These are phyloP conservation scores for Paramecium bursaria DNA, from an alignment of 73 alveolate genomes.

Conservation along the genomic window DNA sequence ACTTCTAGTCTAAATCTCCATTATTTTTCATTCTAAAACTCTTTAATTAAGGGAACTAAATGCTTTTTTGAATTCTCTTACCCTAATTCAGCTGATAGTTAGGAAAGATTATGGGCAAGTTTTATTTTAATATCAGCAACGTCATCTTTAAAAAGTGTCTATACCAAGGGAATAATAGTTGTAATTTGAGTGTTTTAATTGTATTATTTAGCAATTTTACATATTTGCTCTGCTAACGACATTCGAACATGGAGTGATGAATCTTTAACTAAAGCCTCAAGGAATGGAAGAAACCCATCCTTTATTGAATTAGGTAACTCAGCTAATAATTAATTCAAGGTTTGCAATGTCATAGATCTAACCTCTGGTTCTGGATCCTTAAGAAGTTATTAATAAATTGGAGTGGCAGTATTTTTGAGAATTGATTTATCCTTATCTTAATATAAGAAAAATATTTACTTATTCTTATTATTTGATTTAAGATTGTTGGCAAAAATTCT, in stretches of 20 bases:
- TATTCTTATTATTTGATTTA: conserved; percentile 15
- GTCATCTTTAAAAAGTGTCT: conserved; percentile 59
- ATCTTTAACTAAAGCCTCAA: conserved; percentile 41
- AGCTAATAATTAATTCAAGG: conserved; percentile 42
- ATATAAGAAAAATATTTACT: neutral
- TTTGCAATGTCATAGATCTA: conserved; percentile 56
- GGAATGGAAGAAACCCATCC: conserved; percentile 29
- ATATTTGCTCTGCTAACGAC: conserved; percentile 63
- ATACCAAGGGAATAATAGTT: conserved; percentile 56
- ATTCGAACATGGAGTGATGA: conserved; percentile 61
- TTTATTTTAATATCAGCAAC: conserved; percentile 63
- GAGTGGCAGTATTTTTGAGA: conserved; percentile 51
- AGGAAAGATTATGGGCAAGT: conserved; percentile 55
- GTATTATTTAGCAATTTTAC: conserved; percentile 55
- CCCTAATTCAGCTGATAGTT: conserved; percentile 51
- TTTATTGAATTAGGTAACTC: conserved; percentile 39
- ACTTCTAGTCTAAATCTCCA: conserved; percentile 70
- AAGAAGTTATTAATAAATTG: conserved; percentile 53
- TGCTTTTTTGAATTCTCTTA: conserved; percentile 58
- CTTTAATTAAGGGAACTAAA: conserved; percentile 49
- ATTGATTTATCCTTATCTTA: conserved; percentile 54
- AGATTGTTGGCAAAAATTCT: conserved; percentile 52
- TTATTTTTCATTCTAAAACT: conserved; percentile 56
- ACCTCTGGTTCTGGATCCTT: conserved; percentile 70
- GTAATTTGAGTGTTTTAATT: conserved; percentile 26